Percentiles rank a stretch among this genome's conserved stretches.
Evolutionary conservation across 495 filamentous ascomycete species (phyloP).

Genomic region (Massariosphaeria phaeospora): DNA sequence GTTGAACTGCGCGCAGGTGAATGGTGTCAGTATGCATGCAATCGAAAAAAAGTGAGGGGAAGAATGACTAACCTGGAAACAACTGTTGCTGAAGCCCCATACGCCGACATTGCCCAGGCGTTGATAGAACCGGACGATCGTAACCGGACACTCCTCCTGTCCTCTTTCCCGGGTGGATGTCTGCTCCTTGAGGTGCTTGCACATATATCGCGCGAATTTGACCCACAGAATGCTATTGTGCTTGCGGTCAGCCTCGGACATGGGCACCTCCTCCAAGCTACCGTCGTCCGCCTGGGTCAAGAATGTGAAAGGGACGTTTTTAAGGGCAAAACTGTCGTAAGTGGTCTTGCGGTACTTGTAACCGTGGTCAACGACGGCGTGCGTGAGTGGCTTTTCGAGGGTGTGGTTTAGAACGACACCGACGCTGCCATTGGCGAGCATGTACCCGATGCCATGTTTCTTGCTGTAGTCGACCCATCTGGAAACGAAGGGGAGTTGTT

Average conservation of each 20-base stretch:
- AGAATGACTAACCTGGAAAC: not conserved
- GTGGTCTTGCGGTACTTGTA: not conserved
- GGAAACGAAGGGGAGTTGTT: constrained; percentile 39
- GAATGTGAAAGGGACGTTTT: constrained; percentile 49
- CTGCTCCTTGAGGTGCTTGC: constrained; percentile 52
- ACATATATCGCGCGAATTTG: constrained; percentile 62
- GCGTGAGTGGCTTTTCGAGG: constrained; percentile 30
- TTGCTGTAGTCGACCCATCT: constrained; percentile 44
- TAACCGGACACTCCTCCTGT: constrained; percentile 34
- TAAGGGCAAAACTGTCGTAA: constrained; percentile 39
- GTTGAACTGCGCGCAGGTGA: not conserved
- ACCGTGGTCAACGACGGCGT: not conserved
- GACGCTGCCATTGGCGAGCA: constrained; percentile 41
- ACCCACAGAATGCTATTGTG: not conserved
- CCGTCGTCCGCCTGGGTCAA: not conserved
- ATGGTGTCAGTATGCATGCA: too few species aligned
- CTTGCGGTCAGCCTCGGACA: not conserved
- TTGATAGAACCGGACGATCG: constrained; percentile 82
- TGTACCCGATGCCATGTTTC: constrained; percentile 41
- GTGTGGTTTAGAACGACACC: constrained; percentile 38
- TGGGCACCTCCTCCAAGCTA: not conserved
- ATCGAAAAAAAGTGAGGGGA: too few species aligned
- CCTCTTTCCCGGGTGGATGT: constrained; percentile 44
- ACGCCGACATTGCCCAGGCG: constrained; percentile 79
- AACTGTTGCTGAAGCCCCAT: constrained; percentile 64